Conservation (phyloP, 148 eudicot genomes). For the Camellia sinensis region DNA sequence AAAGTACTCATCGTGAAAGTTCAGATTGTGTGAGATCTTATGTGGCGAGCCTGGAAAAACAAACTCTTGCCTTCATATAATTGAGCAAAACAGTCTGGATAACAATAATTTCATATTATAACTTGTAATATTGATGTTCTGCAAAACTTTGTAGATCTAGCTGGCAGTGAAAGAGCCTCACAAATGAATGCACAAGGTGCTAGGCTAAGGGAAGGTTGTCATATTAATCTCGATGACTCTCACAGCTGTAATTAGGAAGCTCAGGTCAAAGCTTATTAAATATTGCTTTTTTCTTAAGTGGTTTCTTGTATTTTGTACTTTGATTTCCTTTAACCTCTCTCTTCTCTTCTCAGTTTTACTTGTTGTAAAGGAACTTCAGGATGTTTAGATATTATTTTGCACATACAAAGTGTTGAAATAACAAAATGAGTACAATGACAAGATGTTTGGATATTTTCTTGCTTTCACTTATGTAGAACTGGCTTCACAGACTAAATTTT, state of each 20-base stretch:
- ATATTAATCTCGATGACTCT: slow-evolving; percentile 90
- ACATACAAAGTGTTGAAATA: neutral
- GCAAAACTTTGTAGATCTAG: slow-evolving; percentile 93
- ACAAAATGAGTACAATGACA: neutral
- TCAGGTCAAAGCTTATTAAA: slow-evolving; percentile 46
- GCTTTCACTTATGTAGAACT: neutral
- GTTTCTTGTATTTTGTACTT: neutral
- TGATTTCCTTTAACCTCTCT: neutral
- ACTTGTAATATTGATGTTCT: neutral
- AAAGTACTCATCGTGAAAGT: no score
- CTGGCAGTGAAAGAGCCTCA: slow-evolving; percentile 88
- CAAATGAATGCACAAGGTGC: slow-evolving; percentile 38
- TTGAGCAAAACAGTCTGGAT: neutral
- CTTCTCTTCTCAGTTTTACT: neutral
- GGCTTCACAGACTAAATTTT: neutral
- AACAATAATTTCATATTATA: neutral
- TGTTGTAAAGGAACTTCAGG: neutral
- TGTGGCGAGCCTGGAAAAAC: no score
- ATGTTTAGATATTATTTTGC: neutral
- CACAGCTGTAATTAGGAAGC: slow-evolving; percentile 87
- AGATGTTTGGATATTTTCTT: no score
- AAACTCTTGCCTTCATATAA: neutral
- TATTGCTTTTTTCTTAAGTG: neutral
- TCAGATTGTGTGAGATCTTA: no score
- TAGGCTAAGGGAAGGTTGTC: slow-evolving; percentile 92